Conservation (phyloP, 108 stramenopile genomes). For the Cyclotella cryptica region DNA sequence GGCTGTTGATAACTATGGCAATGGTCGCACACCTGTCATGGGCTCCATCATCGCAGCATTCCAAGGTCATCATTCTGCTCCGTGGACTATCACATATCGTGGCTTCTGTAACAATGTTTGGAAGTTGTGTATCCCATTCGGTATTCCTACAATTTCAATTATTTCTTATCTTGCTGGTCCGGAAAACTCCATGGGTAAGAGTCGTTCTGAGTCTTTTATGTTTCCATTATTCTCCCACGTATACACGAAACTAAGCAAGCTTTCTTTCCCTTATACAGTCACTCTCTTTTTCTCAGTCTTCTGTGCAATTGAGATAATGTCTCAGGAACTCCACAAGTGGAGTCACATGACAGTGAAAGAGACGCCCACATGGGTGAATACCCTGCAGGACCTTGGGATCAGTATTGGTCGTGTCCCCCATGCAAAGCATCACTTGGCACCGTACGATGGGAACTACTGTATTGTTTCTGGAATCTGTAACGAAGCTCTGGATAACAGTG, state of each 20-base stretch:
- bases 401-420: constrained; percentile 80
- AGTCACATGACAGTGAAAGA: constrained; percentile 78
- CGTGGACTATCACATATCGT: constrained; percentile 94
- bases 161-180: constrained; percentile 58
- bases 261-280: constrained; percentile 22
- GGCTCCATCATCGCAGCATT: constrained; percentile 95
- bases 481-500: constrained; percentile 69
- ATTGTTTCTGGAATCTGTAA: constrained; percentile 90
- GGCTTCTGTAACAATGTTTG: constrained; percentile 94
- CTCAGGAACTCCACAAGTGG: constrained; percentile 94
- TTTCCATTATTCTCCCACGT: constrained; percentile 4
- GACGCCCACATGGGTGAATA: constrained; percentile 59
- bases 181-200: constrained; percentile 50
- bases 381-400: constrained; percentile 70
- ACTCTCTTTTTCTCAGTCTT: constrained; percentile 75
- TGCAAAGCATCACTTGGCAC: constrained; percentile 88
- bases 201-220: not conserved
- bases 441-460: constrained; percentile 93
- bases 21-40: constrained; percentile 89
- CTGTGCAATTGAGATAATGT: constrained; percentile 76
- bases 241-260: not conserved
- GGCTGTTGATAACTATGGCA: constrained; percentile 96
- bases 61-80: constrained; percentile 94
- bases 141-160: constrained; percentile 65
- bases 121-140: constrained; percentile 88